A percentile compares a stretch with the other conserved stretches of the same genome.
Conservation (phyloP, 257 asterid species). For the Schizonepeta tenuifolia region DNA sequence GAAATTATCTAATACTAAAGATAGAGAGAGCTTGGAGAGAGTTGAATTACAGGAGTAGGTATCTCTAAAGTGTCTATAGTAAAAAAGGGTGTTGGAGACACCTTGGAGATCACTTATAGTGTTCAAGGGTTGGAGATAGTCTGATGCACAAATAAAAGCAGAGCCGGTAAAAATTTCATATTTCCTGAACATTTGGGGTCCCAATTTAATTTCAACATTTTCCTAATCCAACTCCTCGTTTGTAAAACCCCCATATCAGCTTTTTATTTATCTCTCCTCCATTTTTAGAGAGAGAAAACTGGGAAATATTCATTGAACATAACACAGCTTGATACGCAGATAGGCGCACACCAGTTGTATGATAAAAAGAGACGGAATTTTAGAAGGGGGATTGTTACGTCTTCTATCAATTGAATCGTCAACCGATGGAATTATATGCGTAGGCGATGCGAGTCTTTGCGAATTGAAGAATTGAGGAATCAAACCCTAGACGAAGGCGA, state of each 20-base stretch:
- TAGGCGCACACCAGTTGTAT: conserved; percentile 16
- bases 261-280: conserved; percentile 32
- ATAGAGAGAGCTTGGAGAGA: no score
- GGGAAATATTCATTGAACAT: conserved; percentile 8
- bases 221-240: conserved; percentile 29
- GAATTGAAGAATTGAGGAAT: conserved; percentile 32
- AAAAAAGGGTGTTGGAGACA: no score
- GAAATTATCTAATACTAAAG: no score
- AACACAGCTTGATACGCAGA: conserved; percentile 32
- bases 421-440: conserved; percentile 1
- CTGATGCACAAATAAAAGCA: conserved; percentile 1
- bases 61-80: no score
- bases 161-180: conserved; percentile 1
- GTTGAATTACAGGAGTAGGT: no score
- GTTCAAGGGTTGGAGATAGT: no score
- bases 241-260: conserved; percentile 52
- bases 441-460: conserved; percentile 22
- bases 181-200: conserved; percentile 25
- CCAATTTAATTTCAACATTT: not conserved
- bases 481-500: conserved; percentile 44
- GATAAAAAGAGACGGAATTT: not conserved
- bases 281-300: conserved; percentile 36
- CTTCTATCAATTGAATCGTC: conserved; percentile 33
- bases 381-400: conserved; percentile 12
- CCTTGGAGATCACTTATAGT: no score